Evolutionary conservation across 1,284 basidiomycete genomes (phyloP), one percentile per base, ranked within the genome.

Genomic region (Ganoderma sinense): DNA sequence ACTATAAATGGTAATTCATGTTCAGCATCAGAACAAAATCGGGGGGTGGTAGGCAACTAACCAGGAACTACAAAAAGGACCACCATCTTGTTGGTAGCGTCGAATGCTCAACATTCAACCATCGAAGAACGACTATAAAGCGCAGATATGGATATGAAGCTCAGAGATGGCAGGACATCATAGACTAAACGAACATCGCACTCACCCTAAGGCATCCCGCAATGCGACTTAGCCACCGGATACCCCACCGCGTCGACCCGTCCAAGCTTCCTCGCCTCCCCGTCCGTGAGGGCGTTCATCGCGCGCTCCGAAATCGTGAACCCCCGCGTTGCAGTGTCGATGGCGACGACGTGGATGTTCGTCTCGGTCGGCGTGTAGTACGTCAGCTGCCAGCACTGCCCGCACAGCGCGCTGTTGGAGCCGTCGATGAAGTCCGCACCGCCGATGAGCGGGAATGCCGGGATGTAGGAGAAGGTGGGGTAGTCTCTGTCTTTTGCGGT

Each of bases 361-460:
- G 36, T 51, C 48, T 51, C 48, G 2, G 48, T 51, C 23, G 48
- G 48, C 48, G 78, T 79, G 36, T 77, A 75, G 74, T 82, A 85
- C 8, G 76, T 77, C 60, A 87, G 75, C 69, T 81, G 53, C 80
- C 83, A 85, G 78, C 84, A 88, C 23, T 83, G 80, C 61, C 85
- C 85, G 74, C 85, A 86, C 36, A 75, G 73, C 20, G 76, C 31
- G 6, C 82, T 83, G 76, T 82, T 80, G 78, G 79, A 86, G 3
- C 81, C 82, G 18, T 69, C 71, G 40, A 88, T 77, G n/a, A 79
- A 80, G 41, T 73, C 74, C 4, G 80, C 82, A n/a, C 83, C 87
- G 20, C 85, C 87, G 70, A 89, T 76, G 70, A 81, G 76, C 23
- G 87, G 87, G 78, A 84, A 89, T 18, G 48, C 10, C 48, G 48